These are phyloP conservation scores for Phyllosticta citrichinensis DNA, from an alignment of 2,329 filamentous ascomycete genomes.

Conservation along the genomic window DNA sequence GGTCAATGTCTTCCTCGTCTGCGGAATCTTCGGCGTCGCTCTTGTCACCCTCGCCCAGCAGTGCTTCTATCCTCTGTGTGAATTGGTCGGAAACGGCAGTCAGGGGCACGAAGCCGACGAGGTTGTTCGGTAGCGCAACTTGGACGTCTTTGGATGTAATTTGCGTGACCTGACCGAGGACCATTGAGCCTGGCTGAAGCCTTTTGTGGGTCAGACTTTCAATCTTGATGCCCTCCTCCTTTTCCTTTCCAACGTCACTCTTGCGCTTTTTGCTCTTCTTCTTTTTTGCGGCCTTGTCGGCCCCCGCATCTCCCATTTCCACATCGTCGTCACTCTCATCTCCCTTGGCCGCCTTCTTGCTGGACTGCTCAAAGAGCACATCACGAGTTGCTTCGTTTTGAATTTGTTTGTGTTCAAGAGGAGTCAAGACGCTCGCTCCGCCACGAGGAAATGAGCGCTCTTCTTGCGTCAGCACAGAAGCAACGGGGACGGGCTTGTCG, in stretches of 20 bases:
- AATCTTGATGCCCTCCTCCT: conserved; percentile 51
- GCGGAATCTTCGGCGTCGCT: conserved; percentile 44
- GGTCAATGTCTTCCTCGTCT: conserved; percentile 50
- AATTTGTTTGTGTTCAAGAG: conserved; percentile 93
- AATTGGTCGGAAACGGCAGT: conserved; percentile 81
- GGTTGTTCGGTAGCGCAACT: conserved; percentile 82
- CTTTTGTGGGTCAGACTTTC: conserved; percentile 89
- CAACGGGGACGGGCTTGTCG: conserved; percentile 17
- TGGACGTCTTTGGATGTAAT: conserved; percentile 73
- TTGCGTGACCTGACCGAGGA: conserved; percentile 75
- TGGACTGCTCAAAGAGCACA: conserved; percentile 73
- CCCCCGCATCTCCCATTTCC: conserved; percentile 28
- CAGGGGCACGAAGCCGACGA: conserved; percentile 79
- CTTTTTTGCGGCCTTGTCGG: conserved; percentile 42
- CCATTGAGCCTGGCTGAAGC: conserved; percentile 71
- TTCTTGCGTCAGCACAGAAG: conserved; percentile 56
- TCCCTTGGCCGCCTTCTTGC: conserved; percentile 48
- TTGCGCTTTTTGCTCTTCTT: conserved; percentile 39
- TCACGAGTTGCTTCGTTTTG: conserved; percentile 87
- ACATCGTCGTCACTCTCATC: conserved; percentile 40
- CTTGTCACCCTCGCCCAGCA: conserved; percentile 51
- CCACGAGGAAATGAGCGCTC: conserved; percentile 88
- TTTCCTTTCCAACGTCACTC: conserved; percentile 34
- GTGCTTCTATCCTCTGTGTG: conserved; percentile 61
- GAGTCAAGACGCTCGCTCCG: conserved; percentile 80